These are phyloP conservation scores for Lentinula raphanica DNA, from an alignment of 768 basidiomycete genomes.

Conservation along the genomic window DNA sequence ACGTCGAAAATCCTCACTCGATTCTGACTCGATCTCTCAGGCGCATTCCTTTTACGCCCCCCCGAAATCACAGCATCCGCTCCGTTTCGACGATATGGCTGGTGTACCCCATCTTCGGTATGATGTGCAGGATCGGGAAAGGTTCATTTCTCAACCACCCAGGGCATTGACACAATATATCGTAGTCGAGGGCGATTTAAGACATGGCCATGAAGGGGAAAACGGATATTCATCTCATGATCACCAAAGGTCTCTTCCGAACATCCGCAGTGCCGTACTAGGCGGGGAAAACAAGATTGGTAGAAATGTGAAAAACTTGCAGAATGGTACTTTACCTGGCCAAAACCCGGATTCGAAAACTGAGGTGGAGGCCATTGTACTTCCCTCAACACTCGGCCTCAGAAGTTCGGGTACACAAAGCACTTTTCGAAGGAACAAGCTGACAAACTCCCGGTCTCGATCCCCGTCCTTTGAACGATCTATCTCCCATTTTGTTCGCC, in stretches of 20 bases:
- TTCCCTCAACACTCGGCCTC: constrained; percentile 71
- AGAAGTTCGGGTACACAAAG: constrained; percentile 31
- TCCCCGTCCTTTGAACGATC: constrained; percentile 18
- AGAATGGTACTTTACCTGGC: not conserved
- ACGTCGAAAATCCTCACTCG: not conserved
- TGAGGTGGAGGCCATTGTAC: constrained; percentile 38
- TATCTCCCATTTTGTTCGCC: constrained; percentile 14
- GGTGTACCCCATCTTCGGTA: constrained; percentile 41
- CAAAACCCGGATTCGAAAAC: not conserved
- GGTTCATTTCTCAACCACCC: constrained; percentile 63
- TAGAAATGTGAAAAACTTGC: not conserved
- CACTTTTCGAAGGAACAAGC: not conserved
- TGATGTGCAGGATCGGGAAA: constrained; percentile 44
- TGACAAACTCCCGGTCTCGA: not conserved
- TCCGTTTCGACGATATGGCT: constrained; percentile 10
- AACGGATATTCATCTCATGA: constrained; percentile 32
- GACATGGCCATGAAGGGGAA: not conserved
- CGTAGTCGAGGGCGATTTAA: constrained; percentile 15
- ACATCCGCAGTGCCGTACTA: not conserved
- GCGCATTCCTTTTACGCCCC: not conserved
- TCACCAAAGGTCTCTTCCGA: not conserved
- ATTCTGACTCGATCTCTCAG: not conserved
- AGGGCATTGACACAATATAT: constrained; percentile 74
- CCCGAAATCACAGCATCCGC: not conserved
- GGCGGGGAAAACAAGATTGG: not conserved